phyloP scores from a whole-genome alignment of 768 basidiomycete genomes.

The Pleurotus giganteus region DNA sequence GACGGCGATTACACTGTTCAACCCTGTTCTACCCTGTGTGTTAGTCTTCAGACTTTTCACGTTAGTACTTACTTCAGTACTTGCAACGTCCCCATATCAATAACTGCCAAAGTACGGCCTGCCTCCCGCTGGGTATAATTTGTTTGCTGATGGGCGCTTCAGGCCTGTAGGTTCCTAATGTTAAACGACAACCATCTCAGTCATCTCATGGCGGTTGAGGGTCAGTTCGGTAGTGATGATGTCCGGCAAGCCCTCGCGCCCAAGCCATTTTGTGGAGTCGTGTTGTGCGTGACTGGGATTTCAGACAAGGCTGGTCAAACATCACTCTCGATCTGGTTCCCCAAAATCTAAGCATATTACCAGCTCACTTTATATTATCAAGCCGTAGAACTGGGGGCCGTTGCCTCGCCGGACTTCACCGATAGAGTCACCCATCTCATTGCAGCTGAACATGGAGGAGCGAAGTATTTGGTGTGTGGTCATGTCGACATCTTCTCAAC shows the following conservation, averaged over 20 bases:
- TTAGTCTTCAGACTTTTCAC: no score
- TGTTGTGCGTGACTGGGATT: slow-evolving; percentile 77
- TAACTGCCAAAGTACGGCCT: slow-evolving; percentile 56
- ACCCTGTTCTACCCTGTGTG: no score
- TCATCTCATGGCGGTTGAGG: slow-evolving; percentile 44
- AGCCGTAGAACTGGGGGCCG: slow-evolving; percentile 80
- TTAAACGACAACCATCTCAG: slow-evolving; percentile 71
- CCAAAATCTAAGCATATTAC: not conserved
- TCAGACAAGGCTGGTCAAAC: slow-evolving; percentile 59
- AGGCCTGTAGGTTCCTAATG: slow-evolving; percentile 86
- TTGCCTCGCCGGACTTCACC: slow-evolving; percentile 67
- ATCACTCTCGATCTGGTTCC: not conserved
- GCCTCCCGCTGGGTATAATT: not conserved
- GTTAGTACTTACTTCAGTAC: not conserved
- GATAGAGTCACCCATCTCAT: slow-evolving; percentile 88
- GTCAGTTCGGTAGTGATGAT: slow-evolving; percentile 43
- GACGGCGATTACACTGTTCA: not conserved
- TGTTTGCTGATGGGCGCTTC: not conserved
- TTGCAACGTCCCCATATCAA: slow-evolving; percentile 50
- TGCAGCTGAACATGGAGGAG: slow-evolving; percentile 74
- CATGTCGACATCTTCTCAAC: not conserved
- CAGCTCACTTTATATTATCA: slow-evolving; percentile 73
- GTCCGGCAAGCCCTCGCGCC: slow-evolving; percentile 41
- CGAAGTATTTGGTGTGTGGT: slow-evolving; percentile 73
- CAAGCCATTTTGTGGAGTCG: slow-evolving; percentile 62